Base-by-base conservation (phyloP, 805 yeast species). In the Clavispora asparagi region DNA sequence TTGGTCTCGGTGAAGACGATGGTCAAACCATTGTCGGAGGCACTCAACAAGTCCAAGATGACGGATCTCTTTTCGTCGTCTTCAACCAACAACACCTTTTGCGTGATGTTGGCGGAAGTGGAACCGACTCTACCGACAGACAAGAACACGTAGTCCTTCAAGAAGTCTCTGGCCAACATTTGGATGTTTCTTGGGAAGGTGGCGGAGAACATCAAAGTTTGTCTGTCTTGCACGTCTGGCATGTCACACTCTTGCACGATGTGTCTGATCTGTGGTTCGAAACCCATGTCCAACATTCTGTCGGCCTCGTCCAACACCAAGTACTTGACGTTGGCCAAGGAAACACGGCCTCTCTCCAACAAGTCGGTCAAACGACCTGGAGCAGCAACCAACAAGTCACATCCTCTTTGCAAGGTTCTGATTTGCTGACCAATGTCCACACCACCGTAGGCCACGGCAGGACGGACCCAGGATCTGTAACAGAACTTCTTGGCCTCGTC, bases 251-350 rank as follows among this genome's bases (percentile, higher is more conserved):
- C 95, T 72, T 92, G 95, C 52, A 94, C 99, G 64, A 94, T 92
- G 69, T 90, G 87, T 81, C 99, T 88, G 67, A 94, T 94, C 79
- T 94, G 99, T 56, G 97, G 97, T 78, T 94, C 99, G 76, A 94
- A 94, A 81, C 99, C 99, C 98, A 94, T 94, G 82, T 94, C 99
- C 75, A 94, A 83, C 99, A 94, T 94, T 78, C 99, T 88, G 75
- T 94, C 99, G 64, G 99, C 99, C 79, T 92, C 99, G 73, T 92
- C 99, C 58, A 94, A 79, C 44, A 94, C 97, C 68, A 94, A 81
- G 72, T 88, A 94, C 70, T 87, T 89, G 72, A 92, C 89, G 72
- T 87, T 89, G 55, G 81, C 78, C 64, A 94, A 78, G 39, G 97
- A 90, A 59, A 94, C 87, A 61, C 82, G 77, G 63, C 97, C 97